phyloP scores from a whole-genome alignment of 2,329 filamentous ascomycete species.

The Rhynchosporium agropyri region DNA sequence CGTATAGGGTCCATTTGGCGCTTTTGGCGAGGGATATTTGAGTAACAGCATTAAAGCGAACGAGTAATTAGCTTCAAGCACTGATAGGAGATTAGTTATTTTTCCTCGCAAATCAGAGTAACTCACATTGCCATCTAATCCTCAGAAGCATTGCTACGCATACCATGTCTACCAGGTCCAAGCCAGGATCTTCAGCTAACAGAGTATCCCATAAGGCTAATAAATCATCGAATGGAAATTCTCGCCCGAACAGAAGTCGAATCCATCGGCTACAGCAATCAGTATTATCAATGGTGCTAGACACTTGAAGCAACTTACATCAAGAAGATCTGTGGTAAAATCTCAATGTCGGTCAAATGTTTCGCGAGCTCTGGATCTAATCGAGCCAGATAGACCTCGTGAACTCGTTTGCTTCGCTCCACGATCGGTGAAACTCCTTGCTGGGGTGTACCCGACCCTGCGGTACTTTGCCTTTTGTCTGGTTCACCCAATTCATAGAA shows the following conservation, averaged over 20 bases:
- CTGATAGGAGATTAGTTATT: conserved; percentile 48
- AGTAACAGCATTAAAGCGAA: conserved; percentile 79
- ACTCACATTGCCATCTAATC: conserved; percentile 83
- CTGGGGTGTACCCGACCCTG: conserved; percentile 27
- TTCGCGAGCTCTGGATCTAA: conserved; percentile 81
- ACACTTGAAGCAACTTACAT: conserved; percentile 61
- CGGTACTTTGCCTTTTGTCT: conserved; percentile 46
- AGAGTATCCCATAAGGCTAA: conserved; percentile 88
- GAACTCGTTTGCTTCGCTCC: conserved; percentile 81
- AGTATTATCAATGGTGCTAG: not conserved
- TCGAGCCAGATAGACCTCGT: conserved; percentile 76
- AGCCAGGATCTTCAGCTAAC: conserved; percentile 79
- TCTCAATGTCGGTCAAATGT: conserved; percentile 81
- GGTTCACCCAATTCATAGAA: conserved; percentile 72
- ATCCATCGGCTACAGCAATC: conserved; percentile 71
- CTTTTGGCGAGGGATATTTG: conserved; percentile 73
- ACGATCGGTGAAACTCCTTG: conserved; percentile 71
- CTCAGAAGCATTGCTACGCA: conserved; percentile 92
- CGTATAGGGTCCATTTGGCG: conserved; percentile 68
- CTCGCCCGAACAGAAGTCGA: conserved; percentile 85
- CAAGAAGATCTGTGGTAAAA: conserved; percentile 94
- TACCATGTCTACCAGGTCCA: conserved; percentile 85
- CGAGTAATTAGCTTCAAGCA: conserved; percentile 87
- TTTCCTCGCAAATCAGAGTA: not conserved
- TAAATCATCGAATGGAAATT: conserved; percentile 86